These are phyloP conservation scores for Ananas comosus DNA, from an alignment of 176 grass and related monocot genomes.

Conservation along the genomic window DNA sequence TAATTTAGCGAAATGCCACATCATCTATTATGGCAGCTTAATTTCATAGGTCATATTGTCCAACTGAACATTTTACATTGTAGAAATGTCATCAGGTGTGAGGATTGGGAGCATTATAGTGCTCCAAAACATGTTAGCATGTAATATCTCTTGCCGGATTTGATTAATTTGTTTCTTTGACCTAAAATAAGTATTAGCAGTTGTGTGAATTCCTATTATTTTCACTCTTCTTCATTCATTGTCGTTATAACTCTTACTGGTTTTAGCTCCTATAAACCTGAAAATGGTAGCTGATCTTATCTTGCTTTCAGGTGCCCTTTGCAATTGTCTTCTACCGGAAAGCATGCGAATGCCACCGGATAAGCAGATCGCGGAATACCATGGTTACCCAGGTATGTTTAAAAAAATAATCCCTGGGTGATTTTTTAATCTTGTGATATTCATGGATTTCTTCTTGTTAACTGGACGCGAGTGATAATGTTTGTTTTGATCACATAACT, in stretches of 20 bases:
- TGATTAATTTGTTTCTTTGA: too few relatives aligned
- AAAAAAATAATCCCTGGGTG: neutral
- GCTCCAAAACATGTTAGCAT: too few relatives aligned
- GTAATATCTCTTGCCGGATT: too few relatives aligned
- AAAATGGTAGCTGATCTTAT: constrained; percentile 15
- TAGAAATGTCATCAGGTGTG: too few relatives aligned
- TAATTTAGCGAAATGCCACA: too few relatives aligned
- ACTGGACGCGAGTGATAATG: neutral
- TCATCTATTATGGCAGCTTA: neutral
- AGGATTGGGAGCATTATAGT: too few relatives aligned
- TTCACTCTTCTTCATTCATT: too few relatives aligned
- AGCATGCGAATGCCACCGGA: constrained; percentile 58
- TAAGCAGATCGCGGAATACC: constrained; percentile 62
- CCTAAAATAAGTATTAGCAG: too few relatives aligned
- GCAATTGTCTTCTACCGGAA: constrained; percentile 95
- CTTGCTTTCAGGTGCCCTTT: constrained; percentile 54
- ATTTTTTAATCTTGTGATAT: constrained; percentile 3
- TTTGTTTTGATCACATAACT: neutral
- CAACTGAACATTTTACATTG: too few relatives aligned
- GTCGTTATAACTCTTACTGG: too few relatives aligned
- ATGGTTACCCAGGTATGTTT: constrained; percentile 61
- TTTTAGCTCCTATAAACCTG: neutral
- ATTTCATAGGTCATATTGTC: too few relatives aligned
- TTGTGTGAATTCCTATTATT: too few relatives aligned
- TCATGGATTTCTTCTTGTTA: neutral